A percentile compares a stretch with the other conserved stretches of the same genome.
These are phyloP conservation scores for Blastobotrys indianensis DNA, from an alignment of 1,139 yeast genomes.

Conservation along the genomic window DNA sequence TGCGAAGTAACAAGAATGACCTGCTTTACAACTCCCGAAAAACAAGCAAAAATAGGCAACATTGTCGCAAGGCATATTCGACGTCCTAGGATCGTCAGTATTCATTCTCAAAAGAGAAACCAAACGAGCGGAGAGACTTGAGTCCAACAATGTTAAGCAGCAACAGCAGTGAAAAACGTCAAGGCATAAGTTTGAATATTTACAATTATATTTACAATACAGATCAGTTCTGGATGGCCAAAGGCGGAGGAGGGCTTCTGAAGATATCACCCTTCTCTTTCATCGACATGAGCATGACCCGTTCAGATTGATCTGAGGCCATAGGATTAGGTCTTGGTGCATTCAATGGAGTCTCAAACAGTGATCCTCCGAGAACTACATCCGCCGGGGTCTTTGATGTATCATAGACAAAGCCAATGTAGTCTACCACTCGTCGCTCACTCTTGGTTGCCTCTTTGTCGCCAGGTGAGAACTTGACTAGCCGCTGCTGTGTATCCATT, in stretches of 20 bases:
- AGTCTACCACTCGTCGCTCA: constrained; percentile 62
- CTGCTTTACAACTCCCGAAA: no score
- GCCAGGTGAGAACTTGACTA: constrained; percentile 41
- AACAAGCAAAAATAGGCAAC: no score
- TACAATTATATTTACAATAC: not conserved
- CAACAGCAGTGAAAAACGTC: no score
- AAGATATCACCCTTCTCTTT: constrained; percentile 37
- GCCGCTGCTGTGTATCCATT: constrained; percentile 66
- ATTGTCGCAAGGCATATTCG: no score
- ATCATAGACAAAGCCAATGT: constrained; percentile 70
- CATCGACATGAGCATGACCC: constrained; percentile 34
- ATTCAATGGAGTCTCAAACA: constrained; percentile 53
- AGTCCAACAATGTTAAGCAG: no score
- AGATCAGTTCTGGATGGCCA: constrained; percentile 1
- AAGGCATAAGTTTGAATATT: not conserved
- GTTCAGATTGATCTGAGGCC: constrained; percentile 22
- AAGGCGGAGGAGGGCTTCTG: constrained; percentile 27
- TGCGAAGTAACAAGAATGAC: no score
- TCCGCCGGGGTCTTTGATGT: constrained; percentile 55
- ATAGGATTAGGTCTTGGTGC: constrained; percentile 34
- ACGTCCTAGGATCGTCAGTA: no score
- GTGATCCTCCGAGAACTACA: constrained; percentile 67
- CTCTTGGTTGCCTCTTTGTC: constrained; percentile 37
- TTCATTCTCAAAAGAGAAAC: no score
- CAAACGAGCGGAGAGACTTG: no score